Conservation (phyloP, 495 filamentous ascomycete genomes). For the Talaromyces ruber region DNA sequence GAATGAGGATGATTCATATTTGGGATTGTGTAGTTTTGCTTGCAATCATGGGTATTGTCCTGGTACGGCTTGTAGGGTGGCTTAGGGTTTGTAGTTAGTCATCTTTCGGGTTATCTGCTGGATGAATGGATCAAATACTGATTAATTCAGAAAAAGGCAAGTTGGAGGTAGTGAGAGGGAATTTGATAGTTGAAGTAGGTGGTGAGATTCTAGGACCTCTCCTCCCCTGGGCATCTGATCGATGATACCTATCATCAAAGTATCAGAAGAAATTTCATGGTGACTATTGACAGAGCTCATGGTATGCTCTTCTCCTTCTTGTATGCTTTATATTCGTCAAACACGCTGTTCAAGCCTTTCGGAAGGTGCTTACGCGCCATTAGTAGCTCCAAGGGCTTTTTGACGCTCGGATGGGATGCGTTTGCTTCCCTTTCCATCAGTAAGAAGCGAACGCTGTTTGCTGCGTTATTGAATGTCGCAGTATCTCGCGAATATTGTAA, state of each 20-base stretch:
- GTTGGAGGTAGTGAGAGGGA: not conserved
- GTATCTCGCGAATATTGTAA: not conserved
- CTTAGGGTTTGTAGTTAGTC: not conserved
- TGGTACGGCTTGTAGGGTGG: constrained; percentile 7
- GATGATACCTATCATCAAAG: too few species aligned
- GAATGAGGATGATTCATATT: constrained; percentile 10
- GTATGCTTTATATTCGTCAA: too few species aligned
- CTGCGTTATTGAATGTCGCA: not conserved
- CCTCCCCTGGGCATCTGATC: too few species aligned
- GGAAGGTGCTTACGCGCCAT: not conserved
- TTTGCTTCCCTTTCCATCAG: not conserved
- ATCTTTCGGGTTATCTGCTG: not conserved
- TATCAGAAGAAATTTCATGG: too few species aligned
- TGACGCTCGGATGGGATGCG: not conserved
- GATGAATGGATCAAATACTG: not conserved
- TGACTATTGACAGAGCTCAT: too few species aligned
- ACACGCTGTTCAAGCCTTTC: not conserved
- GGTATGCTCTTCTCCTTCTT: too few species aligned
- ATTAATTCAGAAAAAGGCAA: not conserved
- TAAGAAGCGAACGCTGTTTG: not conserved
- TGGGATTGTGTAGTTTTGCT: constrained; percentile 12
- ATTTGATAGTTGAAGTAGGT: not conserved
- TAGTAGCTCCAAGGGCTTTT: not conserved
- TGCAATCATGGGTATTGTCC: constrained; percentile 15
- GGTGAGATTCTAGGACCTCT: too few species aligned